Evolutionary conservation across 1,284 basidiomycete genomes (phyloP), one percentile per base, ranked within the genome.

Genomic region (Amylostereum areolatum): DNA sequence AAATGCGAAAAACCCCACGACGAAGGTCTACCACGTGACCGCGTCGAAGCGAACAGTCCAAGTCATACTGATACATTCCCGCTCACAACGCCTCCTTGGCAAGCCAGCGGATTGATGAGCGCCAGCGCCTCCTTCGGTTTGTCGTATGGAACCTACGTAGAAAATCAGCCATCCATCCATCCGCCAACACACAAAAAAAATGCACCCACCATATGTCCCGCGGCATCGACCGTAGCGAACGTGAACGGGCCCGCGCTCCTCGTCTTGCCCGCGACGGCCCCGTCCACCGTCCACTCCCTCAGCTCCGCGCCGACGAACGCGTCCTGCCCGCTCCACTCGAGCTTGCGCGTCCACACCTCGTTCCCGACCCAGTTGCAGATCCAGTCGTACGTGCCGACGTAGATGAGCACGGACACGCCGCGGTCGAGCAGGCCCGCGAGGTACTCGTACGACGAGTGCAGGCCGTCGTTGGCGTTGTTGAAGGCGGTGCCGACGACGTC

Each of bases 321-420:
- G 11, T 68, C 64, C 53, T 75, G 64, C 4, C 81, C 81, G 32
- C 70, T 74, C 84, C 83, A 85, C 53, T 80, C 73, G 55, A 87
- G 67, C 3, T 60, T 59, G 46, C 73, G 61, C 30, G 78, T 78
- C 81, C 81, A 83, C 12, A 69, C 63, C 57, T 83, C 76, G 58
- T 87, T 87, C 4, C 80, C 83, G 11, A 87, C 62, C 73, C 81
- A 81, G 61, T 89, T 90, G 61, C 86, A 89, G 52, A 86, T 82
- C 72, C 76, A 87, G 62, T 89, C 87, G 50, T 81, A 78, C 2
- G 73, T 75, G 2, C 87, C 87, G 3, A 82, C 84, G 57, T 90
- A 90, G 52, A 91, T 80, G 12, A 94, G 74, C 3, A 85, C 81
- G 5, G 77, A 70, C 28, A 94, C 70, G 1, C 80, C 82, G 28